phyloP scores from a whole-genome alignment of 1,139 yeast genomes.

The Geotrichum klebahnii region DNA sequence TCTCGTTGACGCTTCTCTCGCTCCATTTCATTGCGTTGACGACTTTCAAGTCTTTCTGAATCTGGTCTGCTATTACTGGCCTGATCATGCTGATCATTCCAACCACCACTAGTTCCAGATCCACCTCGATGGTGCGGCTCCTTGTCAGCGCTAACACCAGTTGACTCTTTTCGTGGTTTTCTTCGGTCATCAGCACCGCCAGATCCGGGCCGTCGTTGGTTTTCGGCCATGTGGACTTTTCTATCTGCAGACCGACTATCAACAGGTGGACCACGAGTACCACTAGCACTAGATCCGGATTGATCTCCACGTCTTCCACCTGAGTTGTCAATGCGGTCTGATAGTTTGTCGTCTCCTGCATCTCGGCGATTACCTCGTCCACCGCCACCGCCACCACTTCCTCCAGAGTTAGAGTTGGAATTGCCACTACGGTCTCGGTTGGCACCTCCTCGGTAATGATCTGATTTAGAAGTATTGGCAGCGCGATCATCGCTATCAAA shows the following conservation, averaged over 20 bases:
- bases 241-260: constrained; percentile 10
- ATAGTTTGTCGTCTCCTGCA: not conserved
- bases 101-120: not conserved
- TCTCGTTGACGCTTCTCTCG: constrained; percentile 23
- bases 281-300: not conserved
- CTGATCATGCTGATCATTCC: constrained; percentile 14
- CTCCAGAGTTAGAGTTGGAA: too few species aligned
- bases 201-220: not conserved
- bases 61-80: constrained; percentile 8
- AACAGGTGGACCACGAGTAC: not conserved
- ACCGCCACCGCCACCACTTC: constrained; percentile 6
- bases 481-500: constrained; percentile 15
- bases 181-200: not conserved
- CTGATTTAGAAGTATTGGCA: constrained; percentile 9
- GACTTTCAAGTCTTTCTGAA: constrained; percentile 14
- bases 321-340: not conserved
- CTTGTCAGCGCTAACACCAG: not conserved
- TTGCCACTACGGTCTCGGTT: constrained; percentile 6
- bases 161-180: not conserved
- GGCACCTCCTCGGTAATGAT: constrained; percentile 5
- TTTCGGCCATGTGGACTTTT: constrained; percentile 5
- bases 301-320: constrained; percentile 2
- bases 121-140: not conserved
- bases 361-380: constrained; percentile 14
- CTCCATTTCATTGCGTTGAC: constrained; percentile 20